Evolutionary conservation across 2,329 filamentous ascomycete species (phyloP).

Genomic region (Penicillium brasilianum): DNA sequence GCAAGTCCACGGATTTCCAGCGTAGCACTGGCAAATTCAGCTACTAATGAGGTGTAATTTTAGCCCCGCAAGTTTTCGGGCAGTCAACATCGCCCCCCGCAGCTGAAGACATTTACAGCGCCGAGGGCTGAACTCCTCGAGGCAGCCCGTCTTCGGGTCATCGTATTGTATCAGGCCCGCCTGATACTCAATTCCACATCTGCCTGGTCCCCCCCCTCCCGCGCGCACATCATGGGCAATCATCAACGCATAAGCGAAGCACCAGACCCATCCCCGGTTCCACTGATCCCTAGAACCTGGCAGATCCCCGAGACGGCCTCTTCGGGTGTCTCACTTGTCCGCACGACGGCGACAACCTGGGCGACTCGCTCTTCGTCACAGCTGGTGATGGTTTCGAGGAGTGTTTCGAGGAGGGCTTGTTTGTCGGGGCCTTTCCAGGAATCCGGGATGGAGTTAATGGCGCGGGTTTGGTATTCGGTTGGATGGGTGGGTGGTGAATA

Average conservation of each 20-base stretch:
- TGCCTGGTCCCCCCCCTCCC: neutral
- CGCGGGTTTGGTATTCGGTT: slow-evolving; percentile 4
- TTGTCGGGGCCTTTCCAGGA: slow-evolving; percentile 35
- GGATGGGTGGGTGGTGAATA: neutral
- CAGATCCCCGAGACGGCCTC: slow-evolving; percentile 36
- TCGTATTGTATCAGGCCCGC: neutral
- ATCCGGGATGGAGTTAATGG: slow-evolving; percentile 18
- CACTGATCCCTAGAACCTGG: slow-evolving; percentile 28
- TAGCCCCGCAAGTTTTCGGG: neutral
- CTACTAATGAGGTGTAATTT: neutral
- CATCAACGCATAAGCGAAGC: neutral
- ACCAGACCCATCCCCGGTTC: slow-evolving; percentile 2
- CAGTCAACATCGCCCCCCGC: neutral
- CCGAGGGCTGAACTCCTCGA: neutral
- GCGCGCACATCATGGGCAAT: neutral
- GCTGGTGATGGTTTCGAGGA: slow-evolving; percentile 35
- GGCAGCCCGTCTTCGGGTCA: neutral
- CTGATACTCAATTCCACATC: neutral
- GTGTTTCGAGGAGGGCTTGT: slow-evolving; percentile 30
- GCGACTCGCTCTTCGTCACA: slow-evolving; percentile 35
- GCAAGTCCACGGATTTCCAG: neutral
- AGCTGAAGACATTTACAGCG: neutral
- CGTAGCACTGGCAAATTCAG: neutral
- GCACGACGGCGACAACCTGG: slow-evolving; percentile 36
- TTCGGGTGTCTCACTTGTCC: slow-evolving; percentile 35